Evolutionary conservation across 108 stramenopile species (phyloP).

Genomic region (Skeletonema potamos): DNA sequence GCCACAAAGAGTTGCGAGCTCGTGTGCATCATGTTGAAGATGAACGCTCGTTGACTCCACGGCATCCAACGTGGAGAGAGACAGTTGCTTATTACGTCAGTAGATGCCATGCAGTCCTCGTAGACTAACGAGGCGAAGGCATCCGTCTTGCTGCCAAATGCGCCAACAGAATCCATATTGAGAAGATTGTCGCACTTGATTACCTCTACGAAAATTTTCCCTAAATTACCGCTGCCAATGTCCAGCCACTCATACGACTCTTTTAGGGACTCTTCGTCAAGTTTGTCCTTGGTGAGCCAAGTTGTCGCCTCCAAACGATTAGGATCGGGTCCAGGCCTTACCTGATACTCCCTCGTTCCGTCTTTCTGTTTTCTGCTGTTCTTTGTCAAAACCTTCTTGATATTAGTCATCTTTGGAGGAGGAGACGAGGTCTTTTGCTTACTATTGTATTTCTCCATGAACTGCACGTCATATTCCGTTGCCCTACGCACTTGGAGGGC

Average conservation of each 20-base stretch:
- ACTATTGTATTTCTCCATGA: conserved; percentile 54
- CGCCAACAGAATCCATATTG: conserved; percentile 64
- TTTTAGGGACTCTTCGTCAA: conserved; percentile 50
- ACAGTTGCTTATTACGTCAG: conserved; percentile 78
- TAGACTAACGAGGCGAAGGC: conserved; percentile 69
- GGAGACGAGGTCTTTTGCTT: conserved; percentile 12
- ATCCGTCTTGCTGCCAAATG: conserved; percentile 76
- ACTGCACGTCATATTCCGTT: conserved; percentile 63
- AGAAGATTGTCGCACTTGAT: conserved; percentile 69
- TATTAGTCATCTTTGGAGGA: conserved; percentile 6
- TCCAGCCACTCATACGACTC: conserved; percentile 65
- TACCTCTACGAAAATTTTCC: conserved; percentile 70
- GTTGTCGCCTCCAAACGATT: conserved; percentile 52
- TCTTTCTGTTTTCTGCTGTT: conserved; percentile 46
- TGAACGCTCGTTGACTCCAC: conserved; percentile 80
- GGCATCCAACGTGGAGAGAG: conserved; percentile 77
- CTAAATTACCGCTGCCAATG: conserved; percentile 68
- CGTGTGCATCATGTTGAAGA: conserved; percentile 68
- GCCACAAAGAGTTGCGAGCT: conserved; percentile 63
- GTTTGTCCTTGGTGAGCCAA: conserved; percentile 67
- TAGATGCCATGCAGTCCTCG: conserved; percentile 64
- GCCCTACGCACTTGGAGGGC: conserved; percentile 72
- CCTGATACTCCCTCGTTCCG: conserved; percentile 36
- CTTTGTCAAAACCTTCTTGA: conserved; percentile 47
- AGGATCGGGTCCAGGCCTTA: conserved; percentile 74